phyloP scores from a whole-genome alignment of 2,329 filamentous ascomycete genomes.

The Verticillium tricorpus region DNA sequence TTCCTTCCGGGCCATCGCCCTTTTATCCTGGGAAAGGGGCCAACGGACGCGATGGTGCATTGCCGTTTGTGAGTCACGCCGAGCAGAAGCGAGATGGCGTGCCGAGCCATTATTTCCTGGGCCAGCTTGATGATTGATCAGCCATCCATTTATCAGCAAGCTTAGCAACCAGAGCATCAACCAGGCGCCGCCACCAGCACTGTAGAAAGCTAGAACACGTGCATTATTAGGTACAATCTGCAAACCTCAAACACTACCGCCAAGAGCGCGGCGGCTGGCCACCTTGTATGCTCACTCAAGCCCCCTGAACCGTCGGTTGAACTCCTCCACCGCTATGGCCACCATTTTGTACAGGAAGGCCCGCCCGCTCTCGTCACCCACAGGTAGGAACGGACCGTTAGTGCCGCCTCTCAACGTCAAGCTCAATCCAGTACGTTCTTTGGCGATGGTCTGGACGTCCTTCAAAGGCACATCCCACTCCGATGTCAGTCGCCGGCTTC shows the following conservation, averaged over 20 bases:
- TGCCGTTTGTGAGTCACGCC: neutral
- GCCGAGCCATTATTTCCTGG: neutral
- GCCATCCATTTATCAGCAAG: neutral
- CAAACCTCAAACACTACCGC: neutral
- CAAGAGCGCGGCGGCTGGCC: neutral
- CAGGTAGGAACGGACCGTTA: constrained; percentile 91
- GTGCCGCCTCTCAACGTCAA: constrained; percentile 83
- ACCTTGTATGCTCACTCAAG: constrained; percentile 23
- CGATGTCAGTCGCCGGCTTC: constrained; percentile 76
- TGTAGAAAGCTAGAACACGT: neutral
- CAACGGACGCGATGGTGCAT: neutral
- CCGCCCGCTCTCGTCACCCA: constrained; percentile 76
- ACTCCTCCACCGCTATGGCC: constrained; percentile 62
- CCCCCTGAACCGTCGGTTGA: constrained; percentile 56
- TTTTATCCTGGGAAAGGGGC: too few relatives aligned
- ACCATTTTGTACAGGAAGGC: constrained; percentile 63
- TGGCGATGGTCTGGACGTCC: constrained; percentile 93
- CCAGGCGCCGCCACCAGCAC: neutral
- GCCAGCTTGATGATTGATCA: neutral
- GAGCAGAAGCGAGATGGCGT: neutral
- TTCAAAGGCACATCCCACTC: constrained; percentile 97
- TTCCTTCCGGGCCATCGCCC: too few relatives aligned
- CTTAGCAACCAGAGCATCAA: neutral
- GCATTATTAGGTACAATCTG: neutral
- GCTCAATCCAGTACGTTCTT: constrained; percentile 91